phyloP scores from a whole-genome alignment of 1,139 yeast species.

The Scheffersomyces cryptocercus region DNA sequence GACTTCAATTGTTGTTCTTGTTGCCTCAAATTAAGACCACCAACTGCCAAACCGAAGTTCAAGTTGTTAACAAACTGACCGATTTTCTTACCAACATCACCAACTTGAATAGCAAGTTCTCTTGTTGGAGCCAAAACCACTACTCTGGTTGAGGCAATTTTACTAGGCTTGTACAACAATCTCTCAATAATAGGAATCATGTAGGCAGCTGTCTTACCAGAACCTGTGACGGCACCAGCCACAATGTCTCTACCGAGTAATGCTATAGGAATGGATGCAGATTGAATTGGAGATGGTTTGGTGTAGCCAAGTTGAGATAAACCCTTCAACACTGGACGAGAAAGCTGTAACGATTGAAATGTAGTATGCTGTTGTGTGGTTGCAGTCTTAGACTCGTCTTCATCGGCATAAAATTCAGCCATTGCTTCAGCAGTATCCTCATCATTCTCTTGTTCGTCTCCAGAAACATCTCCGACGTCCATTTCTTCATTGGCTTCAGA shows the following conservation, averaged over 20 bases:
- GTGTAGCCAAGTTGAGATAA: conserved; percentile 77
- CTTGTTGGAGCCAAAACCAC: conserved; percentile 93
- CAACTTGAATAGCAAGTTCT: conserved; percentile 95
- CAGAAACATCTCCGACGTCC: conserved; percentile 19
- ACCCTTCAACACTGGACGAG: conserved; percentile 88
- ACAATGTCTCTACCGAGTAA: conserved; percentile 90
- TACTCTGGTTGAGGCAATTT: conserved; percentile 84
- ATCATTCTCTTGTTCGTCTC: conserved; percentile 29
- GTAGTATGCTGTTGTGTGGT: conserved; percentile 53
- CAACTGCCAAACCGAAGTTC: conserved; percentile 91
- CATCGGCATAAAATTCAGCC: conserved; percentile 65
- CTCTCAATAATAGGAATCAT: conserved; percentile 95
- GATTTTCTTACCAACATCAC: conserved; percentile 87
- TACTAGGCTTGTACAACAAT: conserved; percentile 82
- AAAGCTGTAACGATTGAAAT: conserved; percentile 76
- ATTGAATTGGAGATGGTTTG: conserved; percentile 90
- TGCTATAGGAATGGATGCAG: conserved; percentile 92
- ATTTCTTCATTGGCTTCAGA: conserved; percentile 14
- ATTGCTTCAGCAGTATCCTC: conserved; percentile 74
- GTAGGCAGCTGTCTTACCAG: conserved; percentile 98
- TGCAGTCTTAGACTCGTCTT: conserved; percentile 45
- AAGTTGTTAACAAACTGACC: conserved; percentile 75
- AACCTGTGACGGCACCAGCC: conserved; percentile 99
- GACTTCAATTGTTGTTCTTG: conserved; percentile 92
- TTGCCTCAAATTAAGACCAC: conserved; percentile 92